Evolutionary conservation across 257 asterid genomes (phyloP), one percentile per base, ranked within the genome.

Genomic region (Fraxinus cuspidata): DNA sequence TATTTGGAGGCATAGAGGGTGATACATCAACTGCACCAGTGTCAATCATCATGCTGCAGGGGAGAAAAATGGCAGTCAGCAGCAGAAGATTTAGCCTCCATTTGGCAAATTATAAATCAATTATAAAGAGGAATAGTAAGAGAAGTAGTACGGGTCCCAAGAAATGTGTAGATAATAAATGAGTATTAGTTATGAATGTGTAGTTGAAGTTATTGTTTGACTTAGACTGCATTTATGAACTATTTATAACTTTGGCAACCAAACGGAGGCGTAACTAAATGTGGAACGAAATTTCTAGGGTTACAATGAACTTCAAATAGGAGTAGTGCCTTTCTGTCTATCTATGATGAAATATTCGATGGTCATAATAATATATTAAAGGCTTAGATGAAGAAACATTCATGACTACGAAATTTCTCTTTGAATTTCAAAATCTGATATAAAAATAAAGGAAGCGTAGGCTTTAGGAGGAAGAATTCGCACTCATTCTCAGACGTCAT

Each of bases 401-500:
- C 56, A 1, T 47, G 56, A 47, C 56, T 47, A 15, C 16, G n/a
- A 47, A 47, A 47, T 47, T 13, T 47, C 56, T 71, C 29, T 25
- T 21, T 12, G 40, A 70, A 37, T 15, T 15, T 68, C 28, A 68
- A 68, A 40, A 21, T 18, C 3, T 19, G 1, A 28, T 37, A 11
- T 42, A 67, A 32, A 76, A 65, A 16, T 27, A 19, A 34, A 53
- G 38, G 21, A 27, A 51, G 10, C 15, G 13, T 42, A 60, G 68
- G 13, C 18, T 42, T 16, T 15, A 37, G 70, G 64, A 34, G 71
- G 29, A 56, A 60, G 63, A 47, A 80, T 72, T 21, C 89, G 87
- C 80, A 92, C 97, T 86, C 89, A 31, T 90, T 86, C 70, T 85
- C 91, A 64, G 96, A 83, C 81, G 84, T 86, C 88, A 87, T 87